These are phyloP conservation scores for Debaryomyces tyrocola DNA, from an alignment of 805 yeast genomes.

Conservation along the genomic window DNA sequence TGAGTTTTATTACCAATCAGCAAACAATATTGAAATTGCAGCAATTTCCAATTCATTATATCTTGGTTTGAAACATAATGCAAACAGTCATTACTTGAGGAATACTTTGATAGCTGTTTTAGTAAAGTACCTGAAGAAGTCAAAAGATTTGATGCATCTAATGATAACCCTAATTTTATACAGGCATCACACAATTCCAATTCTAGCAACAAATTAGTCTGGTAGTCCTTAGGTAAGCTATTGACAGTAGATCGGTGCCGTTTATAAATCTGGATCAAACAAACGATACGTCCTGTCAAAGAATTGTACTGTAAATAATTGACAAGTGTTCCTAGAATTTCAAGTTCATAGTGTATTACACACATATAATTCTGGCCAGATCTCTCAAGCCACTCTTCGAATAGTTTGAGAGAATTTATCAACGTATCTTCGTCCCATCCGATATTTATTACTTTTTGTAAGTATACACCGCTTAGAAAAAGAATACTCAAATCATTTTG, in stretches of 20 bases:
- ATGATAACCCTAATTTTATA: slow-evolving; percentile 6
- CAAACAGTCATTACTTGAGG: background rate
- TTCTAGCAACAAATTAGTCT: slow-evolving; percentile 7
- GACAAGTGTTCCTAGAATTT: slow-evolving; percentile 22
- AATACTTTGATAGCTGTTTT: slow-evolving; percentile 4
- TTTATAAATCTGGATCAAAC: slow-evolving; percentile 21
- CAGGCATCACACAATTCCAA: slow-evolving; percentile 12
- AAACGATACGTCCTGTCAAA: slow-evolving; percentile 19
- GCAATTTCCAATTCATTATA: slow-evolving; percentile 23
- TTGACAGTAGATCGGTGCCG: slow-evolving; percentile 6
- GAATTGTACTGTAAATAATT: slow-evolving; percentile 26
- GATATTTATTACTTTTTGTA: slow-evolving; percentile 20
- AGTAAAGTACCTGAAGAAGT: slow-evolving; percentile 13
- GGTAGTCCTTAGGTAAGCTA: background rate
- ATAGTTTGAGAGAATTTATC: slow-evolving; percentile 13
- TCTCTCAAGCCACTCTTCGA: slow-evolving; percentile 13
- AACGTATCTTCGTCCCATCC: slow-evolving; percentile 22
- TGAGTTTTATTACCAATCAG: slow-evolving; percentile 13
- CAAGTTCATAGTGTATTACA: slow-evolving; percentile 22
- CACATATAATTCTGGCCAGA: slow-evolving; percentile 1
- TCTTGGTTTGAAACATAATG: slow-evolving; percentile 6
- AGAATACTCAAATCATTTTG: slow-evolving; percentile 6
- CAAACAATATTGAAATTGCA: slow-evolving; percentile 30
- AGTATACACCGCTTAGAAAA: slow-evolving; percentile 18
- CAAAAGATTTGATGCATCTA: slow-evolving; percentile 16